Evolutionary conservation across 2,329 filamentous ascomycete species (phyloP), one percentile per base, ranked within the genome.

Genomic region (Immersiporthe knoxdaviesiana): DNA sequence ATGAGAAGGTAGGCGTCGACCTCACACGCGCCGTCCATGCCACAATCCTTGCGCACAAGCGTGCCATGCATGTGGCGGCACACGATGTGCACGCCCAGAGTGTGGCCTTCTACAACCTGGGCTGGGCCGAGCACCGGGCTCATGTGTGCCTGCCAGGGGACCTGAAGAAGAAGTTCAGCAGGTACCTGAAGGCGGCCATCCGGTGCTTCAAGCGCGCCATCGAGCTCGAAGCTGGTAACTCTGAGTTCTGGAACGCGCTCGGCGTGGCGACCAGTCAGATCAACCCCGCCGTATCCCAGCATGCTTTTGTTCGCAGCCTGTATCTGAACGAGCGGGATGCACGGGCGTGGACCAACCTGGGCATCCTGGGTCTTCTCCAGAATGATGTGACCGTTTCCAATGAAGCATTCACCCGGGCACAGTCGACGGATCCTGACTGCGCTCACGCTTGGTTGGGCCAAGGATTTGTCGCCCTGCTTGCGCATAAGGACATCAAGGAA

Each of bases 211-310:
- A 99, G 81, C 87, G 93, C 59, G 92, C 96, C 0, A 99, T 99
- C 73, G 96, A 98, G 79, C 85, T 97, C 1, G 97, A 99, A 79
- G 92, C 94, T 8, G 92, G 94, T 65, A 99, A 98, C 76, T 84
- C 93, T 0, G 95, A 98, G 74, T 98, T 98, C 78, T 99, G 96
- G 96, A 98, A 98, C 76, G 91, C 96, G 0, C 85, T 99, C 2
- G 96, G 95, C 63, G 93, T 98, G 3, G 93, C 92, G 35, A 97
- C 96, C 2, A 94, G 93, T 72, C 88, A 89, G 60, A 85, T 97
- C 73, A 97, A 92, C 76, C 91, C 94, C 0, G 90, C 91, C 68
- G 92, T 99, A 1, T 90, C 96, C 0, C 96, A 99, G 78, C 97
- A 99, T 78, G 90, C 96, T 0, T 95, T 99, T 74, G 91, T 97